A percentile compares a stretch with the other conserved stretches of the same genome.
phyloP scores from a whole-genome alignment of 768 basidiomycete species.

The Cantharellus anzutake region DNA sequence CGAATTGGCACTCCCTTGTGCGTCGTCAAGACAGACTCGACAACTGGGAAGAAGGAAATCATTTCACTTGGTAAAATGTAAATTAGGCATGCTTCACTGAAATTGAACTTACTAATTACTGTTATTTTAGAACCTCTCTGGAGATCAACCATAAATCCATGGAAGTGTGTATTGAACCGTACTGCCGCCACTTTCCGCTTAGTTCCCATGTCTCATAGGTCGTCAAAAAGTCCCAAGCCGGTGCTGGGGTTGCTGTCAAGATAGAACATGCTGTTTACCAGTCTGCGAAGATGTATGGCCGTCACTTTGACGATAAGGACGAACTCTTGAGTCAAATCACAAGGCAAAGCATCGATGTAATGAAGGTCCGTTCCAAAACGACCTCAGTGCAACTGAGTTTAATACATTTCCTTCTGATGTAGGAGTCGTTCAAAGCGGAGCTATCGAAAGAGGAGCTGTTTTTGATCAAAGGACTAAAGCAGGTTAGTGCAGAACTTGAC shows the following conservation, averaged over 20 bases:
- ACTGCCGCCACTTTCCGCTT: conserved; percentile 1
- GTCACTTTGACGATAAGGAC: conserved; percentile 93
- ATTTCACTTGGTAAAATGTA: conserved; percentile 90
- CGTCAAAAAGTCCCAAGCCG: conserved; percentile 87
- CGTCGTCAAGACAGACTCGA: conserved; percentile 81
- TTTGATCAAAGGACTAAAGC: conserved; percentile 74
- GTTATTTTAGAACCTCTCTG: conserved; percentile 57
- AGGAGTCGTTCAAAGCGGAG: conserved; percentile 77
- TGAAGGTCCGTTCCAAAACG: conserved; percentile 43
- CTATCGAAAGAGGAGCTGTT: conserved; percentile 85
- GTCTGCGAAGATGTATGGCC: conserved; percentile 85
- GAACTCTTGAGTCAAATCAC: conserved; percentile 83
- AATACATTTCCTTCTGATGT: conserved; percentile 1
- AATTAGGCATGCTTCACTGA: conserved; percentile 14
- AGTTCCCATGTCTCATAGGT: conserved; percentile 27
- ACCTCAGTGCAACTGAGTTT: not conserved
- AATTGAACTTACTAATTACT: conserved; percentile 1
- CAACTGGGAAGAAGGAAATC: conserved; percentile 77
- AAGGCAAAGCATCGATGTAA: conserved; percentile 82
- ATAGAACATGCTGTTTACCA: conserved; percentile 96
- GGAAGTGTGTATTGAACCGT: conserved; percentile 32
- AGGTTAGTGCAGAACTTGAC: conserved; percentile 25
- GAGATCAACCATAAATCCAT: conserved; percentile 91
- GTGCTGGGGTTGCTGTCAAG: conserved; percentile 93
- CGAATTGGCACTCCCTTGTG: conserved; percentile 88